Conservation (phyloP, 805 yeast genomes). For the Metschnikowia hibisci region DNA sequence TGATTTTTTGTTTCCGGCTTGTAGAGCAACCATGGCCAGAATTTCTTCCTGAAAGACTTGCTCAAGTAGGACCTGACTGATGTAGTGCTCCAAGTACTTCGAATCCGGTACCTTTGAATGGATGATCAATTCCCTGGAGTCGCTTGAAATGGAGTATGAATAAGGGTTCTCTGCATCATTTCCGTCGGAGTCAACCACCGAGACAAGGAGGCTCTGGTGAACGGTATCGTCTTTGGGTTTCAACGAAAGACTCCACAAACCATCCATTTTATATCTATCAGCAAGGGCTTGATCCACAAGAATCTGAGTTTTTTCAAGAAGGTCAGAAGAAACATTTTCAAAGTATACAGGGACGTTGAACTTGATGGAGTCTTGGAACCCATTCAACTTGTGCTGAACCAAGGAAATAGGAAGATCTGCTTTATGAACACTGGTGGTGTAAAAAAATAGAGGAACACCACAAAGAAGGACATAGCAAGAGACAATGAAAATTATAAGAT, state of each 20-base stretch:
- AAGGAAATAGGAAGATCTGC: constrained; percentile 53
- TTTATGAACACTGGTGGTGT: constrained; percentile 59
- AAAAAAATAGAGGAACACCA: constrained; percentile 58
- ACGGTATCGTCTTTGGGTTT: constrained; percentile 11
- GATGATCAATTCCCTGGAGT: constrained; percentile 29
- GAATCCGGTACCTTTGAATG: constrained; percentile 20
- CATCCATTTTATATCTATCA: constrained; percentile 1
- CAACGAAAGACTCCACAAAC: constrained; percentile 29
- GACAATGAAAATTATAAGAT: constrained; percentile 13
- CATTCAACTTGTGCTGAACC: constrained; percentile 31
- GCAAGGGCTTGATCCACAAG: constrained; percentile 29
- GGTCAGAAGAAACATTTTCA: constrained; percentile 29
- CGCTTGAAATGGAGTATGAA: constrained; percentile 34
- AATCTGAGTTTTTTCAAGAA: constrained; percentile 34
- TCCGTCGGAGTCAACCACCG: constrained; percentile 32
- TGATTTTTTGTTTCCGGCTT: constrained; percentile 7
- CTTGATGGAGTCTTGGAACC: constrained; percentile 18
- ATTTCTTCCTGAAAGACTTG: constrained; percentile 40
- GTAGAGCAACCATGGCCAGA: constrained; percentile 21
- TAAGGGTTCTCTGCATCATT: constrained; percentile 4
- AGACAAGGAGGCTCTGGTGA: constrained; percentile 24
- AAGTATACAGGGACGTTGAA: constrained; percentile 44
- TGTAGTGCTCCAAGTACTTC: constrained; percentile 32
- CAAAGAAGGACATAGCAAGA: constrained; percentile 23
- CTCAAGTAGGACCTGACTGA: constrained; percentile 35